These are phyloP conservation scores for Cyclocybe aegerita DNA, from an alignment of 768 basidiomycete genomes.

Conservation along the genomic window DNA sequence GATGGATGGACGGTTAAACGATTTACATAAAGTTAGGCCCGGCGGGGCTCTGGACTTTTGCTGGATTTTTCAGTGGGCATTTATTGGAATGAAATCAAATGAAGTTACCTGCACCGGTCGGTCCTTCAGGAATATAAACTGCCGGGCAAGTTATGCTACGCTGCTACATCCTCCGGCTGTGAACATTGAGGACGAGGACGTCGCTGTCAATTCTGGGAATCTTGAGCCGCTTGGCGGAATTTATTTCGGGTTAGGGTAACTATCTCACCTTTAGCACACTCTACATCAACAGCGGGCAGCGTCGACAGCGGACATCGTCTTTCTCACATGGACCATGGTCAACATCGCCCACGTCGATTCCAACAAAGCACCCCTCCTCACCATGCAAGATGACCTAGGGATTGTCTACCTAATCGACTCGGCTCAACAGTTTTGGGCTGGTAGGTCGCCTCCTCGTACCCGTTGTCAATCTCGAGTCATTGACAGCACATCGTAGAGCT, in stretches of 20 bases:
- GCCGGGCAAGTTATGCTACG: no score
- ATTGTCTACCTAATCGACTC: constrained; percentile 82
- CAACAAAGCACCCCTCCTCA: constrained; percentile 27
- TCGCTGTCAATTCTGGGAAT: constrained; percentile 2
- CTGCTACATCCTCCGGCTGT: no score
- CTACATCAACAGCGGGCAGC: constrained; percentile 13
- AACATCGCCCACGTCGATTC: constrained; percentile 27
- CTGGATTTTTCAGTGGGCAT: no score
- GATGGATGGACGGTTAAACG: no score
- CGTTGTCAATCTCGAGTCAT: background rate
- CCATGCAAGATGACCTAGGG: constrained; percentile 68
- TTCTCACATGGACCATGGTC: constrained; percentile 21
- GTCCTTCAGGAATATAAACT: no score
- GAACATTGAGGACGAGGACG: no score
- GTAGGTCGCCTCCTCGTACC: constrained; percentile 39
- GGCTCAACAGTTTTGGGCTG: constrained; percentile 89
- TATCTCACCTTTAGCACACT: background rate
- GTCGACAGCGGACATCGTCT: constrained; percentile 5
- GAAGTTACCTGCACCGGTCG: no score
- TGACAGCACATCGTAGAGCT: constrained; percentile 58
- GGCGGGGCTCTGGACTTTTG: no score
- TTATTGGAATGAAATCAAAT: no score
- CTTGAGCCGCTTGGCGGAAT: background rate
- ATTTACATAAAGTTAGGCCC: no score
- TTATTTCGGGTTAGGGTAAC: background rate